These are phyloP conservation scores for Protostelium mycophagum DNA, from an alignment of 78 protist species.

Conservation along the genomic window DNA sequence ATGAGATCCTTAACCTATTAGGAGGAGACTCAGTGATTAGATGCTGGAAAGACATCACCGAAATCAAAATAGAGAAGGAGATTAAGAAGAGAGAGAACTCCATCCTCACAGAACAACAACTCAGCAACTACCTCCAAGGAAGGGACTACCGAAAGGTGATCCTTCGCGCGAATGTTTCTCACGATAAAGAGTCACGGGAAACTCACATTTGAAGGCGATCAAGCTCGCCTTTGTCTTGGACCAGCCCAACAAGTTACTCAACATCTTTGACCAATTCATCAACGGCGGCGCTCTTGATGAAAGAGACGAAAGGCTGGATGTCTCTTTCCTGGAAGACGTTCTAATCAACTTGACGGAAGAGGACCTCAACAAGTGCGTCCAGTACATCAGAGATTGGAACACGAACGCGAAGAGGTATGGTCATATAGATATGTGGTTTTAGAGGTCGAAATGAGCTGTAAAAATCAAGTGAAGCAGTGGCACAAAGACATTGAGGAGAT, in stretches of 20 bases:
- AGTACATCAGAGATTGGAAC: constrained; percentile 84
- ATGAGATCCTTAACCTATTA: too few relatives aligned
- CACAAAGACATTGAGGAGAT: too few relatives aligned
- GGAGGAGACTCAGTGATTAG: constrained; percentile 69
- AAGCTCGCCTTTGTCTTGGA: constrained; percentile 64
- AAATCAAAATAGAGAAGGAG: constrained; percentile 24
- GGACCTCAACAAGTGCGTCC: constrained; percentile 41
- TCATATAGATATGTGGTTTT: too few relatives aligned
- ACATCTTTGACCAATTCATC: constrained; percentile 17
- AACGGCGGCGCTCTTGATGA: constrained; percentile 6
- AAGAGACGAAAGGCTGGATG: constrained; percentile 2
- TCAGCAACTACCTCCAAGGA: constrained; percentile 25
- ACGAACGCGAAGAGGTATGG: constrained; percentile 56
- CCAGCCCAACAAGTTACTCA: constrained; percentile 56
- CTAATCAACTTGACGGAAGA: not conserved
- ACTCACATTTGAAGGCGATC: too few relatives aligned
- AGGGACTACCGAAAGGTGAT: constrained; percentile 24
- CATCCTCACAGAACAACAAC: constrained; percentile 25
- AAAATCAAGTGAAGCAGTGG: too few relatives aligned
- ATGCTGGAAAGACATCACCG: constrained; percentile 68
- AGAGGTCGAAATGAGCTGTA: too few relatives aligned
- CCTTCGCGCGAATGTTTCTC: too few relatives aligned
- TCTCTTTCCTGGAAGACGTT: not conserved
- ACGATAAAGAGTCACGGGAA: too few relatives aligned
- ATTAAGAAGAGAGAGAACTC: constrained; percentile 27